Conservation (phyloP, 495 filamentous ascomycete genomes). For the Penicillium malachiteum region DNA sequence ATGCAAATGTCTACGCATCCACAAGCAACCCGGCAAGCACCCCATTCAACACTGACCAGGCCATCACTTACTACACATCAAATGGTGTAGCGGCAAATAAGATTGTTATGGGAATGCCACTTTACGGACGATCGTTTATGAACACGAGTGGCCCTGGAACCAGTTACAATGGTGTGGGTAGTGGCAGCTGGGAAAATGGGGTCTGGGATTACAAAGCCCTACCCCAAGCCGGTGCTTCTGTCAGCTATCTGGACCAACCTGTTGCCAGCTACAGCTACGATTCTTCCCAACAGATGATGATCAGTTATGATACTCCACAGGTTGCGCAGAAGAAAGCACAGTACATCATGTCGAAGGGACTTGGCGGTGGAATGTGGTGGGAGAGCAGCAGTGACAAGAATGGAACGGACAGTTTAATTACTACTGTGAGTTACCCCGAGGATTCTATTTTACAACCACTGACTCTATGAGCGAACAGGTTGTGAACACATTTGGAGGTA, state of each 20-base stretch:
- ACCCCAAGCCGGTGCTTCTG: constrained; percentile 36
- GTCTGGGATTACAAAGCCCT: constrained; percentile 75
- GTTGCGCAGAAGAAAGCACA: constrained; percentile 60
- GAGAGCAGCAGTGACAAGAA: constrained; percentile 72
- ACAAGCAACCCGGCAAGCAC: constrained; percentile 54
- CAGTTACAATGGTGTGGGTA: constrained; percentile 65
- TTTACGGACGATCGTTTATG: constrained; percentile 81
- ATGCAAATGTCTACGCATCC: constrained; percentile 69
- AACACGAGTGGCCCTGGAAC: constrained; percentile 68
- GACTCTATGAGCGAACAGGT: constrained; percentile 17
- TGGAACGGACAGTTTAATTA: constrained; percentile 58
- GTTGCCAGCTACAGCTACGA: constrained; percentile 73
- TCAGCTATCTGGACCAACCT: constrained; percentile 13
- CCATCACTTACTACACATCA: constrained; percentile 60
- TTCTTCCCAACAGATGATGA: constrained; percentile 50
- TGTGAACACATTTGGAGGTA: constrained; percentile 29
- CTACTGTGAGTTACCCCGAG: constrained; percentile 39
- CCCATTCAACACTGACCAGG: constrained; percentile 67
- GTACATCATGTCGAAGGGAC: constrained; percentile 60
- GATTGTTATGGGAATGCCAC: constrained; percentile 78
- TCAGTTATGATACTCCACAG: constrained; percentile 72
- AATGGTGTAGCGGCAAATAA: constrained; percentile 63
- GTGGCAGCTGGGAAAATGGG: constrained; percentile 69
- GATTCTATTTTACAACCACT: background rate
- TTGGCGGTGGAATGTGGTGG: constrained; percentile 92